phyloP scores from a whole-genome alignment of 441 rosid species.

The Aleurites moluccanus region DNA sequence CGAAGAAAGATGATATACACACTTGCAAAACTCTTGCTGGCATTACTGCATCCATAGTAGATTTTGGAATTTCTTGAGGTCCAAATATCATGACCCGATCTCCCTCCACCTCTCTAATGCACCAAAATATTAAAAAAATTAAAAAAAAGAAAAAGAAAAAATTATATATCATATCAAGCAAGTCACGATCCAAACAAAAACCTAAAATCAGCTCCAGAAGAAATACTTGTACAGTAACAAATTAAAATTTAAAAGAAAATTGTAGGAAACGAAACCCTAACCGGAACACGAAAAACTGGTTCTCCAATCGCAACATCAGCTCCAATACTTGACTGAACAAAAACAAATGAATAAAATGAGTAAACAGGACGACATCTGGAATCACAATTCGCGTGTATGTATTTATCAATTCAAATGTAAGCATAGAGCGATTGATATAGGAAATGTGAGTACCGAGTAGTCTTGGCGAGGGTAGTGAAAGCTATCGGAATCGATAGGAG shows the following conservation, averaged over 20 bases:
- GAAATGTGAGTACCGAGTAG: constrained; percentile 32
- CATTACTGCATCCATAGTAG: constrained; percentile 72
- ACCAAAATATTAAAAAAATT: constrained; percentile 13
- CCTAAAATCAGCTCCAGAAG: background rate
- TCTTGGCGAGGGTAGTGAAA: constrained; percentile 23
- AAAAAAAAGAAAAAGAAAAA: too few species aligned
- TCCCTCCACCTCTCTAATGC: constrained; percentile 59
- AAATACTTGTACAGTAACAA: background rate
- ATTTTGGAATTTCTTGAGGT: constrained; percentile 60
- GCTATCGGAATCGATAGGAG: constrained; percentile 49
- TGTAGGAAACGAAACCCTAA: constrained; percentile 37
- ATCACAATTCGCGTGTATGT: background rate
- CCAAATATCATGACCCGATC: constrained; percentile 75
- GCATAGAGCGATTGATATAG: constrained; percentile 1
- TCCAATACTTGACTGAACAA: constrained; percentile 24
- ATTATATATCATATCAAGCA: constrained; percentile 12
- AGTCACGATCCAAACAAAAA: constrained; percentile 12
- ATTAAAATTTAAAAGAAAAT: background rate
- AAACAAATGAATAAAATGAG: background rate
- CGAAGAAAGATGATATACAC: constrained; percentile 20
- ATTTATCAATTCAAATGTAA: background rate
- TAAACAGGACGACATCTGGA: background rate
- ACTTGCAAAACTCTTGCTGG: constrained; percentile 73
- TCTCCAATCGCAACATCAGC: constrained; percentile 26
- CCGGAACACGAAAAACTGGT: constrained; percentile 57